phyloP scores from a whole-genome alignment of 2,329 filamentous ascomycete genomes.

The Calonectria henricotiae region DNA sequence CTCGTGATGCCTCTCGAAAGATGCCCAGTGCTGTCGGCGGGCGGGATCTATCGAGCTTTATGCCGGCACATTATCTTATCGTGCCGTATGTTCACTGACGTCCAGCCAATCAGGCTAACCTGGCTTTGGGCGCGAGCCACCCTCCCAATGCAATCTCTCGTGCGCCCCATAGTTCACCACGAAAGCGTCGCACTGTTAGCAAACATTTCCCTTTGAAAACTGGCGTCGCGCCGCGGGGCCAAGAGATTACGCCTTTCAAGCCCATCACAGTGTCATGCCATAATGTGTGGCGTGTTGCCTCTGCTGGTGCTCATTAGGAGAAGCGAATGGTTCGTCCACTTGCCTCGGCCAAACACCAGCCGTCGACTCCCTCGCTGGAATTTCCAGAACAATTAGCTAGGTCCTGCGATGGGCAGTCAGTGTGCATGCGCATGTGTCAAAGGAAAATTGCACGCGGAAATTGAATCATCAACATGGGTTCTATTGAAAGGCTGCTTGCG shows the following conservation, averaged over 20 bases:
- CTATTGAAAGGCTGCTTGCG: background rate
- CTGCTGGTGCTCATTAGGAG: conserved; percentile 9
- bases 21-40: conserved; percentile 33
- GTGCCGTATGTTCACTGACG: conserved; percentile 11
- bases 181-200: conserved; percentile 33
- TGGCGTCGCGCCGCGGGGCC: conserved; percentile 42
- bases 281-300: conserved; percentile 21
- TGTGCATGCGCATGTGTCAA: background rate
- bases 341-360: conserved; percentile 16
- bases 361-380: conserved; percentile 5
- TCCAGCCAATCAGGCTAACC: conserved; percentile 17
- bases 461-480: conserved; percentile 1
- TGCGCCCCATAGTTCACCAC: conserved; percentile 40
- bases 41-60: conserved; percentile 36
- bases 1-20: conserved; percentile 46
- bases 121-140: conserved; percentile 35
- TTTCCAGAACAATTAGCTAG: conserved; percentile 21
- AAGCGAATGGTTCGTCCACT: background rate
- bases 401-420: background rate
- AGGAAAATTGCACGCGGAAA: background rate
- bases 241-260: conserved; percentile 29
- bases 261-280: conserved; percentile 24
- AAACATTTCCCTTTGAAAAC: conserved; percentile 33
- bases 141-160: conserved; percentile 44
- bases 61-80: conserved; percentile 8